Base-by-base conservation (phyloP, 768 basidiomycete species). In the Krasilnikovozyma curviuscula region DNA sequence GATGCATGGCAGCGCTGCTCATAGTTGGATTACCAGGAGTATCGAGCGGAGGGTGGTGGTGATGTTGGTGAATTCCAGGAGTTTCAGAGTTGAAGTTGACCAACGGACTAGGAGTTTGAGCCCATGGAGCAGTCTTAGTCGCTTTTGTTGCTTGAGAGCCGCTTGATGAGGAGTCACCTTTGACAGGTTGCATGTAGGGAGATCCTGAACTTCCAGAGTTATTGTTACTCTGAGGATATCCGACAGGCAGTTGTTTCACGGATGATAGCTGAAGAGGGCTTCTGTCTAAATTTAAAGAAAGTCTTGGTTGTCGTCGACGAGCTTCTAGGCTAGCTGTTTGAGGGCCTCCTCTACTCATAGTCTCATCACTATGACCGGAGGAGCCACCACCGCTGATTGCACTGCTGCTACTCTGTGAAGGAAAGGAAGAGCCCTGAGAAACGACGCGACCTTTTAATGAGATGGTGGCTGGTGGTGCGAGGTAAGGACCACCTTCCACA, bases 1-100 rank as follows among this genome's bases (percentile, higher is more conserved):
- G 76, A 53, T 83, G 72, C 54, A 95, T 67, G 24, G 60, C 59
- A 1, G 59, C 59, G 4, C 57, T 43, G 23, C 59, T 61, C 38
- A 65, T 56, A 8, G 61, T 61, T 12, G 28, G 48, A n/a, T n/a
- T n/a, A n/a, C n/a, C n/a, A n/a, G n/a, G n/a, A 5, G 57, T 56
- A 12, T 55, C 53, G 16, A 54, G 52, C 2, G 57, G 55, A 2
- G 55, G 53, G 21, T 59, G 55, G 16, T 49, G 19, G 28, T 55
- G 40, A 38, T 54, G 55, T 33, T 55, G 52, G 24, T 38, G 39
- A 12, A 49, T 33, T 44, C 43, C 32, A 28, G 38, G 30, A 35
- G 25, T 32, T 18, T 40, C 33, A 12, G 43, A 23, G 29, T 53
- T 49, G 19, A 65, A 41, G 9, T 59, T 56, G 37, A 57, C 55